Evolutionary conservation across 2,329 filamentous ascomycete genomes (phyloP).

Genomic region (Acarospora socialis): DNA sequence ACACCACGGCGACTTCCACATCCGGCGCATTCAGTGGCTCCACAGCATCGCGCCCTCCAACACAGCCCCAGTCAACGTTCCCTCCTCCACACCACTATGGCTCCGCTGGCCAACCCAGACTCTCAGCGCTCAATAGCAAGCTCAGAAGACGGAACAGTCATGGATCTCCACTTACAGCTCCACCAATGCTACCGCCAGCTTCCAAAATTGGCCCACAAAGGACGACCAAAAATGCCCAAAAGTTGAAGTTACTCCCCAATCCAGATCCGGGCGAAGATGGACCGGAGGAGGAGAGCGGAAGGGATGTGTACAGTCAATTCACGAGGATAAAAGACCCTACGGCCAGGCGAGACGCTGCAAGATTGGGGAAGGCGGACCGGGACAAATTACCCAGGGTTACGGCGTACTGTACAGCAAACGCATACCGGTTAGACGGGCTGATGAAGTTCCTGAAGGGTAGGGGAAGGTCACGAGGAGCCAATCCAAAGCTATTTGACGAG

Average conservation of each 20-base stretch:
- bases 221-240: conserved; percentile 90
- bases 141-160: conserved; percentile 76
- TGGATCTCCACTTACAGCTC: conserved; percentile 40
- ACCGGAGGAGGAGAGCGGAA: conserved; percentile 73
- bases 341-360: conserved; percentile 77
- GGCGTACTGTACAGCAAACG: conserved; percentile 88
- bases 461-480: conserved; percentile 60
- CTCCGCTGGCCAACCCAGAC: conserved; percentile 41
- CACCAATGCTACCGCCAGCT: conserved; percentile 26
- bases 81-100: conserved; percentile 17
- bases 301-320: conserved; percentile 96
- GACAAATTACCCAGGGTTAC: conserved; percentile 79
- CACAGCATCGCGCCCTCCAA: conserved; percentile 27
- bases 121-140: conserved; percentile 75
- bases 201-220: conserved; percentile 84
- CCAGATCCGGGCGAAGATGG: conserved; percentile 67
- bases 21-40: conserved; percentile 27
- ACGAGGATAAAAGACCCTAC: conserved; percentile 95
- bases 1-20: conserved; percentile 31
- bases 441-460: conserved; percentile 85
- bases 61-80: conserved; percentile 25
- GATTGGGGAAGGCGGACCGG: conserved; percentile 84
- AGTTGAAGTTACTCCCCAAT: conserved; percentile 90
- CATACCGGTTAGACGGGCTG: conserved; percentile 77
- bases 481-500: conserved; percentile 88